phyloP scores from a whole-genome alignment of 257 asterid species.

The Datura wrightii region DNA sequence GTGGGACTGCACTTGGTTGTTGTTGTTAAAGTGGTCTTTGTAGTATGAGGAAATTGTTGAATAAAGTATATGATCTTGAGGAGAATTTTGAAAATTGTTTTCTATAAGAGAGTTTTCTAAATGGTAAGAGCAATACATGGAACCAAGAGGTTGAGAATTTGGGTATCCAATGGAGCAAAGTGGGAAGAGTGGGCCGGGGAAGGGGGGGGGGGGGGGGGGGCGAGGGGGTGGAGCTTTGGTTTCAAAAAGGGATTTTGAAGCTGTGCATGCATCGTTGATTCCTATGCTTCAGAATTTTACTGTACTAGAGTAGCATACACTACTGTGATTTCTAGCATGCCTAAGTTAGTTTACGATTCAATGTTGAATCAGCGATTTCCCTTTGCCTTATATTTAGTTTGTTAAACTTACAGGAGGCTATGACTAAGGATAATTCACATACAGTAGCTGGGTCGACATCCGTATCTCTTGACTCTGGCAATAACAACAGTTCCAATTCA shows the following conservation, averaged over 20 bases:
- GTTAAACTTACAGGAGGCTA: conserved; percentile 44
- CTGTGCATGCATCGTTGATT: neutral
- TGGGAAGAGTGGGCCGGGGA: neutral
- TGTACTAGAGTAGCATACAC: neutral
- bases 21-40: neutral
- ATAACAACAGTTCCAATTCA: conserved; percentile 43
- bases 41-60: neutral
- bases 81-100: neutral
- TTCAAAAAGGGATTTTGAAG: neutral
- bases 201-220: neutral
- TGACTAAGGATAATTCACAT: conserved; percentile 41
- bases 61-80: neutral
- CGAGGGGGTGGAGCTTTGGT: neutral
- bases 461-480: conserved; percentile 42
- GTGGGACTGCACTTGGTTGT: no score
- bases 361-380: neutral
- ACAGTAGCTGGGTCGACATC: conserved; percentile 45
- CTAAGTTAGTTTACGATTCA: neutral
- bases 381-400: neutral
- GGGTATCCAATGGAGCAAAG: neutral
- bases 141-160: neutral
- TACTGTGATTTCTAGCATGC: conserved; percentile 4
- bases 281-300: neutral
- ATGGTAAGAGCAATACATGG: neutral
- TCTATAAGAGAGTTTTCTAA: neutral